phyloP scores from a whole-genome alignment of 371 early-diverging fungal species.

The Mortierella sp. region DNA sequence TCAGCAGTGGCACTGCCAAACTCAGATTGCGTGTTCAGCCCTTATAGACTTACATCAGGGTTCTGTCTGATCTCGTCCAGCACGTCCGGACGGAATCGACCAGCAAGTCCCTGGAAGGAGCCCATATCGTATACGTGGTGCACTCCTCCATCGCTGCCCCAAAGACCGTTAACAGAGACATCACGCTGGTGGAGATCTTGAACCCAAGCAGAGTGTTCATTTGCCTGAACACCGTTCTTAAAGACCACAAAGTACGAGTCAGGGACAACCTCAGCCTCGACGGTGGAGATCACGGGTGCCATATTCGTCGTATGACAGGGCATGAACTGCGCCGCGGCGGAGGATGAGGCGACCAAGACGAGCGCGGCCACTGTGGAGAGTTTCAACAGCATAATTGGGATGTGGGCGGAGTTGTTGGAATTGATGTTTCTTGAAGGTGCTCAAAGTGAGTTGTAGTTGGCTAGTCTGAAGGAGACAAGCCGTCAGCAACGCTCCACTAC shows the following conservation, averaged over 20 bases:
- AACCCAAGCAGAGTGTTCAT: conserved; percentile 46
- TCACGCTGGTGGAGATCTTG: conserved; percentile 31
- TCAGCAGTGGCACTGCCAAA: too few species aligned
- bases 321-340: conserved; percentile 8
- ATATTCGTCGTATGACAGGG: conserved; percentile 22
- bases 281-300: conserved; percentile 74
- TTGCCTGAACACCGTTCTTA: conserved; percentile 62
- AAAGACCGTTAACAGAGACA: conserved; percentile 10
- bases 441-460: too few species aligned
- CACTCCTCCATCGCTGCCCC: conserved; percentile 62
- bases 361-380: conserved; percentile 45
- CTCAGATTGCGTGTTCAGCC: too few species aligned
- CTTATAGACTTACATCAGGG: conserved; percentile 45
- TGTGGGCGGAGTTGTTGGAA: neutral
- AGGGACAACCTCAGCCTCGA: conserved; percentile 72
- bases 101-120: conserved; percentile 84
- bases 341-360: conserved; percentile 17
- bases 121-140: conserved; percentile 80
- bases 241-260: conserved; percentile 90
- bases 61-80: conserved; percentile 73
- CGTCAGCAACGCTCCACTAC: too few species aligned
- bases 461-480: too few species aligned
- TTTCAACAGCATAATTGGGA: conserved; percentile 22
- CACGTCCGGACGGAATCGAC: conserved; percentile 73
- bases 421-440: too few species aligned